Evolutionary conservation across 768 basidiomycete genomes (phyloP).

Genomic region (Pulveroboletus ravenelii): DNA sequence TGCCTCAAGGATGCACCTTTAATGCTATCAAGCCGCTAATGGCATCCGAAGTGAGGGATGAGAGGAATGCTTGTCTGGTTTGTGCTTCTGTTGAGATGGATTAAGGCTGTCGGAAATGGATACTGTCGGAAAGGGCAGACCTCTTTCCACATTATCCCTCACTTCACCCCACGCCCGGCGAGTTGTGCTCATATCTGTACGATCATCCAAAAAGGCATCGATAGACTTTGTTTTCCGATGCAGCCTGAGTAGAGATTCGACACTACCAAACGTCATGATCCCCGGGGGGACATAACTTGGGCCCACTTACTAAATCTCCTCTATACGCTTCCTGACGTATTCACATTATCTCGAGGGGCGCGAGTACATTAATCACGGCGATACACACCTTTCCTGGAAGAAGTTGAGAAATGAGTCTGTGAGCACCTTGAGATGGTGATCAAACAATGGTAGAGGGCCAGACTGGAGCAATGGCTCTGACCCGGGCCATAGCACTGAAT

Average conservation of each 20-base stretch:
- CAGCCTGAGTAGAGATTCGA: slow-evolving; percentile 69
- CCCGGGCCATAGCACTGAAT: slow-evolving; percentile 16
- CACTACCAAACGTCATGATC: slow-evolving; percentile 37
- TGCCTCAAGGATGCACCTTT: slow-evolving; percentile 45
- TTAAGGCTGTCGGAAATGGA: neutral
- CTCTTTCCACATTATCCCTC: slow-evolving; percentile 80
- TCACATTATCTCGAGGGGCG: slow-evolving; percentile 17
- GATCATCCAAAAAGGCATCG: slow-evolving; percentile 72
- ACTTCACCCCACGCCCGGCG: slow-evolving; percentile 81
- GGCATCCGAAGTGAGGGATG: slow-evolving; percentile 67
- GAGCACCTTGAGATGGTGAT: slow-evolving; percentile 62
- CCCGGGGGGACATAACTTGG: neutral
- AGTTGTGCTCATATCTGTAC: slow-evolving; percentile 55
- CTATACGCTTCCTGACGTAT: slow-evolving; percentile 64
- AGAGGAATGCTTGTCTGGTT: slow-evolving; percentile 72
- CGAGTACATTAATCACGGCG: slow-evolving; percentile 12
- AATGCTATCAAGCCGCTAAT: slow-evolving; percentile 62
- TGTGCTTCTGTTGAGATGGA: slow-evolving; percentile 59
- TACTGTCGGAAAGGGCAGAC: slow-evolving; percentile 32
- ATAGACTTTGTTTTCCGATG: slow-evolving; percentile 67
- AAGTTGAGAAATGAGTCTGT: slow-evolving; percentile 74
- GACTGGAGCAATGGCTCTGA: slow-evolving; percentile 27
- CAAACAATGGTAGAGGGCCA: slow-evolving; percentile 68
- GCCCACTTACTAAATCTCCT: slow-evolving; percentile 71
- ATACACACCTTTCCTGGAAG: slow-evolving; percentile 75